Evolutionary conservation across 1,139 yeast genomes (phyloP), one percentile per base, ranked within the genome.

Genomic region (Nematodospora anomalae): DNA sequence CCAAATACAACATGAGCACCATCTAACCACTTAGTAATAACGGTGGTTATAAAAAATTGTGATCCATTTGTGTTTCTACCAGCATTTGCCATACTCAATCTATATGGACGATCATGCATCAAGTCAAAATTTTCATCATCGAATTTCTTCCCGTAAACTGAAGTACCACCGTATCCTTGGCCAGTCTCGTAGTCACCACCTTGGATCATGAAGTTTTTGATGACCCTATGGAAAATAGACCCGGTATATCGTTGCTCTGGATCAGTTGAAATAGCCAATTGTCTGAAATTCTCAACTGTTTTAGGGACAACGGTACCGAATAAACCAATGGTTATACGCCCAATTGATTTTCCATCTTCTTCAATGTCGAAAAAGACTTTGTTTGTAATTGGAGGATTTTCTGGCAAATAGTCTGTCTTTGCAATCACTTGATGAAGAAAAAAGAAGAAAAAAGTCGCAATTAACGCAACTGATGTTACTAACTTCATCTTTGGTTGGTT

Each of bases 301-400:
- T 72, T 76, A 41, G 83, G 83, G 21, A 75, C 81, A 38, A 78
- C 76, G 1, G 79, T 67, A 20, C 90, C 92, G 53, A 80, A 84
- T 42, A 84, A 63, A 0, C 90, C 94, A 49, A 84, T 64, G 42
- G 79, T 76, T 45, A 84, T 66, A 40, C 79, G 71, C n/a, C 92
- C 94, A 36, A 82, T 57, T 23, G 74, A 66, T 57, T 79, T 69
- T 37, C 84, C 95, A 44, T 87, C 96, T 56, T 86, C 89, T 44
- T 82, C 75, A 46, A 92, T 72, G 56, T 92, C 97, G 52, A 92
- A 88, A 66, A 68, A 92, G 24, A 92, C 96, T 63, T 80, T 83
- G 61, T 76, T 70, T 49, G 92, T 83, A 56, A 83, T 59, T 33
- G 71, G 73, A 29, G 87, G 85, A 50, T 76, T 74, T 28, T 66